Conservation (phyloP, 129 eudicot genomes). For the Artemisia argyi region DNA sequence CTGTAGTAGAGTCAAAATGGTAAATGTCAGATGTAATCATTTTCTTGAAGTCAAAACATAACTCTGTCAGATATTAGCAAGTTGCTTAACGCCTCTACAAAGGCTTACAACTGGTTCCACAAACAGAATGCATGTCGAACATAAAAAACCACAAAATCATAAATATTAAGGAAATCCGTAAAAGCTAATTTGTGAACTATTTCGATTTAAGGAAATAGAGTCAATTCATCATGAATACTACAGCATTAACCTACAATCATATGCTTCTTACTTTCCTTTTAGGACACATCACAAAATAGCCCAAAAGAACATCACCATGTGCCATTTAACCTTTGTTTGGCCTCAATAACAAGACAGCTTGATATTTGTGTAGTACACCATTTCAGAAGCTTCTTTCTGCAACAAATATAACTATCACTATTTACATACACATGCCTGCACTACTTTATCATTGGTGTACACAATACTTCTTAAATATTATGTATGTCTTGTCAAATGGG, state of each 20-base stretch:
- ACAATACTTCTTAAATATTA: no score
- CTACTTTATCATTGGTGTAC: no score
- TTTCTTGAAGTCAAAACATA: background rate
- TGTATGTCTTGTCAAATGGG: no score
- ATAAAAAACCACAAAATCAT: constrained; percentile 13
- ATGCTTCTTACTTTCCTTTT: constrained; percentile 32
- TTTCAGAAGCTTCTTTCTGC: constrained; percentile 52
- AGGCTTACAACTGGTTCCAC: constrained; percentile 3
- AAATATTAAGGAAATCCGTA: background rate
- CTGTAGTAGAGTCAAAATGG: constrained; percentile 37
- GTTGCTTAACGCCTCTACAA: background rate
- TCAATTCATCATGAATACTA: constrained; percentile 46
- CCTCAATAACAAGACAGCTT: constrained; percentile 40
- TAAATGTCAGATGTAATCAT: background rate
- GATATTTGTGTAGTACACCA: constrained; percentile 36
- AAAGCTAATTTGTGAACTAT: background rate
- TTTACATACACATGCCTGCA: constrained; percentile 34
- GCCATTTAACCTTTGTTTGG: constrained; percentile 20
- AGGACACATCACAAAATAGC: constrained; percentile 41
- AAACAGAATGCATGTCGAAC: background rate
- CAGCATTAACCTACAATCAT: constrained; percentile 55
- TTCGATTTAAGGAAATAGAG: constrained; percentile 26
- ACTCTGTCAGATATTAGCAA: constrained; percentile 13
- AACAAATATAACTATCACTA: constrained; percentile 33
- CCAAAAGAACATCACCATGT: constrained; percentile 35